A percentile compares a stretch with the other conserved stretches of the same genome.
Evolutionary conservation across 192 early-diverging fungal species (phyloP).

Genomic region (Entomortierella lignicola): DNA sequence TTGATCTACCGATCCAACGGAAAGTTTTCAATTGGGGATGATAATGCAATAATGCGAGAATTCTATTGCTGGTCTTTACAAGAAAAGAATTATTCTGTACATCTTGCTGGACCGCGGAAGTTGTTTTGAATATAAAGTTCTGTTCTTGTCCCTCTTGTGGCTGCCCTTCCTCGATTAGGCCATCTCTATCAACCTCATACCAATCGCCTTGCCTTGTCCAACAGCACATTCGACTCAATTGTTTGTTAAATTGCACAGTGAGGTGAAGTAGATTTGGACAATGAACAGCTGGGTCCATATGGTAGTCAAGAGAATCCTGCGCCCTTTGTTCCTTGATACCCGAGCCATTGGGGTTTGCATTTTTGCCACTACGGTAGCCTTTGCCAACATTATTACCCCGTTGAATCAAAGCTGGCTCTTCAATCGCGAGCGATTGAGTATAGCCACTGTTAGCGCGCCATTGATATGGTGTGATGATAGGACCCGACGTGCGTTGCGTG

Average conservation of each 20-base stretch:
- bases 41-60: constrained; percentile 19
- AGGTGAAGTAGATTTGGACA: constrained; percentile 28
- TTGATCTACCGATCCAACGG: constrained; percentile 22
- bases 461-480: constrained; percentile 10
- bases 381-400: not conserved
- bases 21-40: constrained; percentile 17
- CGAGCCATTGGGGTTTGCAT: not conserved
- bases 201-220: constrained; percentile 26
- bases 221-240: constrained; percentile 1
- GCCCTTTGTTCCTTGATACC: not conserved
- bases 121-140: constrained; percentile 10
- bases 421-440: constrained; percentile 18
- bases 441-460: constrained; percentile 24
- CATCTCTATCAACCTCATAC: constrained; percentile 10
- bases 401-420: constrained; percentile 21
- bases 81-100: constrained; percentile 2
- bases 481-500: not conserved
- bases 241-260: constrained; percentile 9
- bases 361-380: not conserved
- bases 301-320: constrained; percentile 12
- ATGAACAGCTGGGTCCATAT: constrained; percentile 17
- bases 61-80: constrained; percentile 28
- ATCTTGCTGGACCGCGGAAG: constrained; percentile 7
- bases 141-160: not conserved
- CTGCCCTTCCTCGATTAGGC: not conserved